Conservation (phyloP, 2,329 filamentous ascomycete species). For the Botrytis hyacinthi region DNA sequence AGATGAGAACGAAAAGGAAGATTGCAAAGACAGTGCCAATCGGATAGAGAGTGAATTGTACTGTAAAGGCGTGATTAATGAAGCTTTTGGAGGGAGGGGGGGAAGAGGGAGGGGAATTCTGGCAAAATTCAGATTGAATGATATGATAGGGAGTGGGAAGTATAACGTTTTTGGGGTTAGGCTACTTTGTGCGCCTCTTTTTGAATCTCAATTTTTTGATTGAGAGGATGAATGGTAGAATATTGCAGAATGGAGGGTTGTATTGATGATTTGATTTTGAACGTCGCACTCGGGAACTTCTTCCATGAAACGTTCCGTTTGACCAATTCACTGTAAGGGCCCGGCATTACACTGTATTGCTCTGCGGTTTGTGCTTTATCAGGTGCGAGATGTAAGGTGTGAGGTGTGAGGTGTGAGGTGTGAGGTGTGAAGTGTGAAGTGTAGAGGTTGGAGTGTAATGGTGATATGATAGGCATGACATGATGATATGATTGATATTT, state of each 20-base stretch:
- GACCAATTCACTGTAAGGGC: conserved; percentile 19
- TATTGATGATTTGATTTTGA: conserved; percentile 7
- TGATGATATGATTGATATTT: neutral
- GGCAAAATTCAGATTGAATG: neutral
- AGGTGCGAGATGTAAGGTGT: neutral
- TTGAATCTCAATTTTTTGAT: conserved; percentile 3
- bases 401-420: neutral
- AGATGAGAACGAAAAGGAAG: neutral
- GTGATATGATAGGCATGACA: neutral
- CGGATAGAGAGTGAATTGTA: conserved; percentile 2
- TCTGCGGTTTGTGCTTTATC: neutral
- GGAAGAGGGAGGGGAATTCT: neutral
- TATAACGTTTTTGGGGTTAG: conserved; percentile 15
- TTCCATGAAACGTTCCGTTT: conserved; percentile 21
- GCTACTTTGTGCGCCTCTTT: conserved; percentile 5
- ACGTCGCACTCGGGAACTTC: conserved; percentile 18
- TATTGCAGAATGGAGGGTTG: neutral
- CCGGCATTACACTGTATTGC: conserved; percentile 19
- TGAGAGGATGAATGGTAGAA: conserved; percentile 5
- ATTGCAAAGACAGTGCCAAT: conserved; percentile 16
- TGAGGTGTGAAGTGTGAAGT: neutral
- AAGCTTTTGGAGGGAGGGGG: neutral
- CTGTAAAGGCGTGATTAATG: neutral
- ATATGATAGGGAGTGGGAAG: neutral
- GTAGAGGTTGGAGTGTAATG: neutral